These are phyloP conservation scores for Hippophae rhamnoides DNA, from an alignment of 306 rosid genomes.

Conservation along the genomic window DNA sequence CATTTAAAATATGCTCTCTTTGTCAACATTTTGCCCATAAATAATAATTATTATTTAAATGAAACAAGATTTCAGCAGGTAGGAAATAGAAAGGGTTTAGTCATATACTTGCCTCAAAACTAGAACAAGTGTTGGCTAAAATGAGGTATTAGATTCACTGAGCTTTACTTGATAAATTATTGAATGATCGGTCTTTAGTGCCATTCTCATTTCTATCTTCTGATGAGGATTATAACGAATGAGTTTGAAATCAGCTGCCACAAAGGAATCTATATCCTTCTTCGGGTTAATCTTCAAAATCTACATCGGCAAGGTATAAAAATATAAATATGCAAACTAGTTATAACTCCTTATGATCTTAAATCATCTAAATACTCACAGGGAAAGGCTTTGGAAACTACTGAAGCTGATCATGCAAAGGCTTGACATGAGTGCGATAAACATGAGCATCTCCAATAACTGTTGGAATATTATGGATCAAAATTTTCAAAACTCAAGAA, in stretches of 20 bases:
- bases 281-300: constrained; percentile 79
- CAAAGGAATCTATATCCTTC: constrained; percentile 77
- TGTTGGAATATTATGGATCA: too few relatives aligned
- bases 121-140: constrained; percentile 21
- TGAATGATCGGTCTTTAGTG: constrained; percentile 49
- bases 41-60: too few relatives aligned
- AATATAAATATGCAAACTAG: background rate
- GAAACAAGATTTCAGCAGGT: too few relatives aligned
- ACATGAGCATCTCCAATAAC: constrained; percentile 93
- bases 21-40: too few relatives aligned
- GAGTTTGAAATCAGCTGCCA: constrained; percentile 71
- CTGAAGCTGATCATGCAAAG: constrained; percentile 88
- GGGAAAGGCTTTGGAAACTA: constrained; percentile 94
- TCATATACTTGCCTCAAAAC: background rate
- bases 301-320: constrained; percentile 26
- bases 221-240: constrained; percentile 83
- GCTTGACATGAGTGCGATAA: constrained; percentile 89
- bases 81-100: too few relatives aligned
- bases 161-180: constrained; percentile 17
- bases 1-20: too few relatives aligned
- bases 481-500: too few relatives aligned
- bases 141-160: constrained; percentile 10
- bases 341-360: background rate
- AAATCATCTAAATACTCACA: constrained; percentile 37
- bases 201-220: constrained; percentile 96